Evolutionary conservation across 768 basidiomycete genomes (phyloP), one percentile per base, ranked within the genome.

Genomic region (Pulveroboletus sp.): DNA sequence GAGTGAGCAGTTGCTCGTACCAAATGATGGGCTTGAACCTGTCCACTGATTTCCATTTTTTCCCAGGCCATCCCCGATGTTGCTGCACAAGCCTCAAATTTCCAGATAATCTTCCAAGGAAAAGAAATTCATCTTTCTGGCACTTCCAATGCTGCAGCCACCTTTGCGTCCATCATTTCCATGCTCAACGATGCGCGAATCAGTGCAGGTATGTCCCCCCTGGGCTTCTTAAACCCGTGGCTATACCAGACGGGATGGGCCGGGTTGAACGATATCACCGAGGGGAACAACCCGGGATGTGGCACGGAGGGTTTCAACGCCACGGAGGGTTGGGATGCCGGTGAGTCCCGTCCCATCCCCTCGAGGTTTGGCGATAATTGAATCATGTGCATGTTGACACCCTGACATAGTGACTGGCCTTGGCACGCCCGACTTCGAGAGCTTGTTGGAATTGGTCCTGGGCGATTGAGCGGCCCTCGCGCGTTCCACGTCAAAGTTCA

Each of bases 311-410:
- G n/a, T n/a, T n/a, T n/a, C n/a, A n/a, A n/a, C n/a, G n/a, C n/a
- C n/a, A n/a, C n/a, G n/a, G 20, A 85, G 85, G 81, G 82, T 40
- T 84, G 82, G 81, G 81, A 83, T 68, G 75, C 81, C 29, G 73
- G 80, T 80, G 53, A 60, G 72, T 65, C n/a, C 17, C 27, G 5
- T 32, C 39, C 23, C 31, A 40, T 19, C 2, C 33, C 37, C 5
- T 19, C 19, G 16, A 45, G 43, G 8, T 37, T 50, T 38, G 43
- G n/a, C n/a, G 50, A 25, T 55, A 29, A 47, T 36, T 25, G 49
- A n/a, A n/a, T 44, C 29, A 35, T 42, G 46, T 21, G 23, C 37
- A n/a, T 7, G 23, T n/a, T 24, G 4, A 36, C 51, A 14, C 51
- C 76, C 78, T 81, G 11, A n/a, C n/a, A n/a, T n/a, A n/a, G n/a